Evolutionary conservation across 306 rosid genomes (phyloP).

Genomic region (Cucumis sativus): Cucumber_9930_V3 NC_026657.2:27249001-27249500

Average conservation of each 20-base stretch:
- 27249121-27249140: not conserved
- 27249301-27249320: not conserved
- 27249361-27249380: not conserved
- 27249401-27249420: not conserved
- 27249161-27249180: not conserved
- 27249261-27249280: not conserved
- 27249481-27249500: conserved; percentile 12
- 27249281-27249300: not conserved
- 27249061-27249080: not conserved
- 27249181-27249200: conserved; percentile 1
- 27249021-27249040: not conserved
- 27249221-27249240: not conserved
- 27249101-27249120: not conserved
- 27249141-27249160: not conserved
- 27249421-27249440: not conserved
- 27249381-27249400: not conserved
- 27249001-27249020: not conserved
- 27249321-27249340: conserved; percentile 5
- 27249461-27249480: conserved; percentile 8
- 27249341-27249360: not conserved
- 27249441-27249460: conserved; percentile 1
- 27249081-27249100: not conserved
- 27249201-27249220: conserved; percentile 1
- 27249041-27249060: not conserved
- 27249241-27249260: not conserved